Percentiles rank a stretch among this genome's conserved stretches.
Conservation (phyloP, 2,329 filamentous ascomycete genomes). For the Penicillium thymicola region DNA sequence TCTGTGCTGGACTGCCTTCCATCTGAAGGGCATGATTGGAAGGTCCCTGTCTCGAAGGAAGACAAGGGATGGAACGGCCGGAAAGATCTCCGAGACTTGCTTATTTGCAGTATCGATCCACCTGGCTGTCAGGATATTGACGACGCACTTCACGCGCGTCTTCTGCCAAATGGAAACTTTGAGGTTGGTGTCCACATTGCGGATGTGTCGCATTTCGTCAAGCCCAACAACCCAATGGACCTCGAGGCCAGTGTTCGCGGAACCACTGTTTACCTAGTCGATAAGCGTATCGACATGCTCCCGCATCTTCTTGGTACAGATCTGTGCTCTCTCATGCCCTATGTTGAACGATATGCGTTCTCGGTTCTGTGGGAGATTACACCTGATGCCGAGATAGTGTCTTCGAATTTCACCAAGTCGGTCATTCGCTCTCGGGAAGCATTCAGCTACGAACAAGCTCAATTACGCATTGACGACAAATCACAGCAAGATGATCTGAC, state of each 20-base stretch:
- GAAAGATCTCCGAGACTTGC: slow-evolving; percentile 75
- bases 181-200: slow-evolving; percentile 98
- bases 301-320: slow-evolving; percentile 95
- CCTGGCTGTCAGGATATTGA: slow-evolving; percentile 97
- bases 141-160: slow-evolving; percentile 85
- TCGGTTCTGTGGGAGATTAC: slow-evolving; percentile 88
- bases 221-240: slow-evolving; percentile 96
- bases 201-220: slow-evolving; percentile 98
- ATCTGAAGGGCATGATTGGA: slow-evolving; percentile 88
- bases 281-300: slow-evolving; percentile 99
- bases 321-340: slow-evolving; percentile 92
- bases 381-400: slow-evolving; percentile 77
- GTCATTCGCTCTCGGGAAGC: slow-evolving; percentile 95
- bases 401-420: slow-evolving; percentile 88
- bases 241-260: slow-evolving; percentile 88
- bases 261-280: slow-evolving; percentile 94
- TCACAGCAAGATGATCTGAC: slow-evolving; percentile 88
- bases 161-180: slow-evolving; percentile 85
- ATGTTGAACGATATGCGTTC: slow-evolving; percentile 91
- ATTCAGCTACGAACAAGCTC: slow-evolving; percentile 96
- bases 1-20: slow-evolving; percentile 92
- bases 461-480: slow-evolving; percentile 85
- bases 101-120: slow-evolving; percentile 97
- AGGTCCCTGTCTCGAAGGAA: slow-evolving; percentile 72
- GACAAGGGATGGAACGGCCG: slow-evolving; percentile 85